Conservation (phyloP, 345 rosid species). For the Excoecaria agallocha region DNA sequence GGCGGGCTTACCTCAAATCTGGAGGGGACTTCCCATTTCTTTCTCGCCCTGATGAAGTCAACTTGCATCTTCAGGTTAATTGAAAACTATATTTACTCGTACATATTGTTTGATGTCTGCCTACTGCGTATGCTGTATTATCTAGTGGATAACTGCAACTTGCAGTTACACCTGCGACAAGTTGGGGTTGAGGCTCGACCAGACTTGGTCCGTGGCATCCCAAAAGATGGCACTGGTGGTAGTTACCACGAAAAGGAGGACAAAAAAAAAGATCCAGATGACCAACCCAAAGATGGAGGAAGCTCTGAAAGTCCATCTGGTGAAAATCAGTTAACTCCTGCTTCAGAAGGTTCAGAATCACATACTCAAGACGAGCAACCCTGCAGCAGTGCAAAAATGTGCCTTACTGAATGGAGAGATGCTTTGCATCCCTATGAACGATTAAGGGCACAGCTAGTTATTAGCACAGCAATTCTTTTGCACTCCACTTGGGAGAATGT, state of each 20-base stretch:
- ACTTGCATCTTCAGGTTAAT: slow-evolving; percentile 89
- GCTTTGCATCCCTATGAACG: slow-evolving; percentile 12
- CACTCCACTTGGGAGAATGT: slow-evolving; percentile 33
- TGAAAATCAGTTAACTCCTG: slow-evolving; percentile 36
- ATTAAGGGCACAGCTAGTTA: slow-evolving; percentile 16
- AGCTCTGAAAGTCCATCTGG: slow-evolving; percentile 34
- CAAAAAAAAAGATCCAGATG: slow-evolving; percentile 42
- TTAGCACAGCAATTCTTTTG: slow-evolving; percentile 26
- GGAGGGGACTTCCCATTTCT: slow-evolving; percentile 98
- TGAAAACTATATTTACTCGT: not conserved
- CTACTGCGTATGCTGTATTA: not conserved
- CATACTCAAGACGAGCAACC: slow-evolving; percentile 36
- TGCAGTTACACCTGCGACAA: slow-evolving; percentile 85
- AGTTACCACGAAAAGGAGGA: slow-evolving; percentile 48
- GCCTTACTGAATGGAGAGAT: slow-evolving; percentile 9
- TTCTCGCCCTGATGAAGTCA: slow-evolving; percentile 96
- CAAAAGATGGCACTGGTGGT: slow-evolving; percentile 55
- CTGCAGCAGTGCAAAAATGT: slow-evolving; percentile 26
- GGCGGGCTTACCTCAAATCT: slow-evolving; percentile 72
- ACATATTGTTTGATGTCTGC: slow-evolving; percentile 3
- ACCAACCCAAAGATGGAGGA: slow-evolving; percentile 37
- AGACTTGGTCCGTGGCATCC: slow-evolving; percentile 56
- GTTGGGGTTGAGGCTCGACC: slow-evolving; percentile 84
- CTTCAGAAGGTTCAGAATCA: slow-evolving; percentile 34
- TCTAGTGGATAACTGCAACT: slow-evolving; percentile 10